A percentile compares a stretch with the other conserved stretches of the same genome.
Conservation (phyloP, 1,139 yeast species). For the Lodderomyces parapsilosis region DNA sequence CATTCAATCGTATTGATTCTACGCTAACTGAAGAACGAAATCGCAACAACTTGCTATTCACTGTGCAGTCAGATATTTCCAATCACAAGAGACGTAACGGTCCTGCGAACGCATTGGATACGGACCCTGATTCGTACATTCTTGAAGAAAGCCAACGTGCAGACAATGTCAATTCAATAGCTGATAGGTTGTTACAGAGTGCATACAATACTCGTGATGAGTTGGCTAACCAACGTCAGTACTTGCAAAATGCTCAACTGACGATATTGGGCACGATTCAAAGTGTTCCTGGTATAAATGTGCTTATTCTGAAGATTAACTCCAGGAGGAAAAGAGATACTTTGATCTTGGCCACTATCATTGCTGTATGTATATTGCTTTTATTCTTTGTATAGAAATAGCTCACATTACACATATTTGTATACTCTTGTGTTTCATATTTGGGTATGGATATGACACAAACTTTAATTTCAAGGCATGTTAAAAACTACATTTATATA, state of each 20-base stretch:
- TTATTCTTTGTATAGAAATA: constrained; percentile 47
- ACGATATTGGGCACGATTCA: constrained; percentile 61
- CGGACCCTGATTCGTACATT: constrained; percentile 56
- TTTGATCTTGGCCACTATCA: constrained; percentile 73
- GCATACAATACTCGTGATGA: constrained; percentile 92
- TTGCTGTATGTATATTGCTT: constrained; percentile 69
- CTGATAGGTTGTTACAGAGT: constrained; percentile 76
- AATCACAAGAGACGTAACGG: constrained; percentile 42
- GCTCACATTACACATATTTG: background rate
- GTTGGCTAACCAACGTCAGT: constrained; percentile 66
- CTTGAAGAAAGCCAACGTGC: constrained; percentile 75
- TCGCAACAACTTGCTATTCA: constrained; percentile 67
- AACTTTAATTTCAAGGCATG: background rate
- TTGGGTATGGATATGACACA: background rate
- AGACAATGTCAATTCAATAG: constrained; percentile 69
- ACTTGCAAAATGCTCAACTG: constrained; percentile 63
- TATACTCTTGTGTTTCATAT: background rate
- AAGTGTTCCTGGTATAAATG: constrained; percentile 79
- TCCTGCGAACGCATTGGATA: constrained; percentile 14
- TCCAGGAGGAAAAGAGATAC: constrained; percentile 89
- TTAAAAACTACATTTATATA: background rate
- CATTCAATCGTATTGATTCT: constrained; percentile 57
- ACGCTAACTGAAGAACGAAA: constrained; percentile 73
- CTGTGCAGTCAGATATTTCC: constrained; percentile 77
- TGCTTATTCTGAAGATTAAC: constrained; percentile 74